These are phyloP conservation scores for Spizellomyces punctatus DNA, from an alignment of 192 early-diverging fungal species.

Conservation along the genomic window DNA sequence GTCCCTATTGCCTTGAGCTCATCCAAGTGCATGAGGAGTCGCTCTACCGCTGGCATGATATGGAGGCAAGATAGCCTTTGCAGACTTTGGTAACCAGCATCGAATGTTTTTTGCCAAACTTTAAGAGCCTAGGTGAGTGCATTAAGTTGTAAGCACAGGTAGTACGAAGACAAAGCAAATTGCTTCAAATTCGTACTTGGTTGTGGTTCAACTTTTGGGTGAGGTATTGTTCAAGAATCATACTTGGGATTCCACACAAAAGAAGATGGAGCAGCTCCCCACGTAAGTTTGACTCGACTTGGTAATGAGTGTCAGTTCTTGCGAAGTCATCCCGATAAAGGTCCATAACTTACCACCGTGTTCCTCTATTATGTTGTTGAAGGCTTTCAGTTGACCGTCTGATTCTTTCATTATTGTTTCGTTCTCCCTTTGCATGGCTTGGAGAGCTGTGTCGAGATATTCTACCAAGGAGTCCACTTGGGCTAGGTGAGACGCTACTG, in stretches of 20 bases:
- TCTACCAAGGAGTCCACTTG: not conserved
- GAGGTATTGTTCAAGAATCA: constrained; percentile 17
- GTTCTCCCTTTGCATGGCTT: not conserved
- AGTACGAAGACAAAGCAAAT: not conserved
- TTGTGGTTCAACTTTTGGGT: constrained; percentile 7
- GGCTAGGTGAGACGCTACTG: constrained; percentile 1
- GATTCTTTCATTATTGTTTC: not conserved
- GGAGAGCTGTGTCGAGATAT: not conserved
- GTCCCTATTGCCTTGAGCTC: constrained; percentile 7
- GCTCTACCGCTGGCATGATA: constrained; percentile 2
- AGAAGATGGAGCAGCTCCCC: constrained; percentile 13
- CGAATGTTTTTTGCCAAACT: constrained; percentile 7
- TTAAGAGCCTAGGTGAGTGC: not conserved
- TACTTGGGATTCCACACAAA: constrained; percentile 11
- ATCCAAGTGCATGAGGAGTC: constrained; percentile 1
- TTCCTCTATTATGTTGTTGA: constrained; percentile 13
- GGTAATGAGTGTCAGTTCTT: not conserved
- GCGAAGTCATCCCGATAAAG: not conserved
- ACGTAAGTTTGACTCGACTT: constrained; percentile 6
- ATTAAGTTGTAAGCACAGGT: not conserved
- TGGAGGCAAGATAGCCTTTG: not conserved
- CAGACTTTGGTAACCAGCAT: not conserved
- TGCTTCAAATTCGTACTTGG: not conserved
- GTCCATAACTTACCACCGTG: constrained; percentile 2
- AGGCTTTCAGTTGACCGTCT: constrained; percentile 2